Evolutionary conservation across 345 rosid species (phyloP).

Genomic region (Salix suchowensis): DNA sequence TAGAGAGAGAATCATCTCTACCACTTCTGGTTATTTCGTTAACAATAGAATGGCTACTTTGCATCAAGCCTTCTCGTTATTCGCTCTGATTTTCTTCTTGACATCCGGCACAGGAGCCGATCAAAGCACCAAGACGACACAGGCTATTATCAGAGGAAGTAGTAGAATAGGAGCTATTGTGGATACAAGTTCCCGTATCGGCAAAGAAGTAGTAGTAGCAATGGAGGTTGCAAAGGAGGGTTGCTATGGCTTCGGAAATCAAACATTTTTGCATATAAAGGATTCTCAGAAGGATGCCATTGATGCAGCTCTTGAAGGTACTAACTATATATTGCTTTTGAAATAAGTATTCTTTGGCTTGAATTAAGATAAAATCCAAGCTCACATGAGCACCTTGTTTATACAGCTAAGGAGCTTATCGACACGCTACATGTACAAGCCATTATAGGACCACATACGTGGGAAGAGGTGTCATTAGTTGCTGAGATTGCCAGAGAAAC

Average conservation of each 20-base stretch:
- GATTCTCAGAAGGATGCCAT: neutral
- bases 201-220: neutral
- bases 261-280: neutral
- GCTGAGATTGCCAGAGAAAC: slow-evolving; percentile 12
- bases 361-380: too few relatives aligned
- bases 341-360: neutral
- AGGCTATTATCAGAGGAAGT: too few relatives aligned
- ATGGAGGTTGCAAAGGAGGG: neutral
- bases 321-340: neutral
- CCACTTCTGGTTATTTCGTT: too few relatives aligned
- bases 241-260: neutral
- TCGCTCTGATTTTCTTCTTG: too few relatives aligned
- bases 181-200: neutral
- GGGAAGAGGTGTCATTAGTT: slow-evolving; percentile 26
- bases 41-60: too few relatives aligned
- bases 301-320: neutral
- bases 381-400: too few relatives aligned
- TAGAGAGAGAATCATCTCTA: too few relatives aligned
- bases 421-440: slow-evolving; percentile 4
- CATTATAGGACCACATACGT: slow-evolving; percentile 22
- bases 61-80: too few relatives aligned
- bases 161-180: neutral
- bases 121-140: too few relatives aligned
- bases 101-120: too few relatives aligned
- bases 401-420: slow-evolving; percentile 14